Base-by-base conservation (phyloP, 345 rosid species). In the Hypericum androsaemum region DNA sequence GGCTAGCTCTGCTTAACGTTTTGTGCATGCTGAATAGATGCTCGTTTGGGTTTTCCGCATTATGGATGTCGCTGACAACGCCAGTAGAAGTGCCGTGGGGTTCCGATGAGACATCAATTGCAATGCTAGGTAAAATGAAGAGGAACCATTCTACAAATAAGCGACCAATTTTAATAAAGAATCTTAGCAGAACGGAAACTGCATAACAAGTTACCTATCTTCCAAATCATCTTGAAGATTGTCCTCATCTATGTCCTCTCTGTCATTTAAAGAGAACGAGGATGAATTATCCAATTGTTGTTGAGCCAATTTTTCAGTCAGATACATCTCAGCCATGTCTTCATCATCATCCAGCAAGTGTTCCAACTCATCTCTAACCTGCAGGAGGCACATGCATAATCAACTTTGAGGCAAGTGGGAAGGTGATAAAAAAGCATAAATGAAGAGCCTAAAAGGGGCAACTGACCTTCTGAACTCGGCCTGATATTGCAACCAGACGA, bases 261-360 rank as follows among this genome's bases (percentile, higher is more conserved):
- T 73, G 62, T 72, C 89, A 63, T 77, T 66, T 55, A 78, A 65
- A 11, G 89, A 79, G 52, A 82, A 66, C 50, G 66, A 47, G 6
- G 95, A 75, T 13, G 89, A 82, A 47, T 77, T 67, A 58, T 88
- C 96, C 60, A 80, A 69, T 12, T 53, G 67, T 69, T 73, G 77
- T 61, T 74, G 84, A 61, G 77, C 64, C 64, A 80, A 50, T 52
- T 90, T 87, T 61, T 78, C 98, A 0, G 96, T 90, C 55, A 87
- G 75, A 75, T 90, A 90, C 98, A 90, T 81, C 81, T 90, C 96
- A 37, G 92, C 94, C 96, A 90, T 90, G 69, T 90, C 98, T 36
- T 82, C 98, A 61, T 84, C 98, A 63, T 87, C 96, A 59, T 90
- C 98, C 60, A 90, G 80, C 60, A 90, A 70, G 54, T 90, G 89